These are phyloP conservation scores for Kandelia obovata DNA, from an alignment of 345 rosid genomes.

Conservation along the genomic window DNA sequence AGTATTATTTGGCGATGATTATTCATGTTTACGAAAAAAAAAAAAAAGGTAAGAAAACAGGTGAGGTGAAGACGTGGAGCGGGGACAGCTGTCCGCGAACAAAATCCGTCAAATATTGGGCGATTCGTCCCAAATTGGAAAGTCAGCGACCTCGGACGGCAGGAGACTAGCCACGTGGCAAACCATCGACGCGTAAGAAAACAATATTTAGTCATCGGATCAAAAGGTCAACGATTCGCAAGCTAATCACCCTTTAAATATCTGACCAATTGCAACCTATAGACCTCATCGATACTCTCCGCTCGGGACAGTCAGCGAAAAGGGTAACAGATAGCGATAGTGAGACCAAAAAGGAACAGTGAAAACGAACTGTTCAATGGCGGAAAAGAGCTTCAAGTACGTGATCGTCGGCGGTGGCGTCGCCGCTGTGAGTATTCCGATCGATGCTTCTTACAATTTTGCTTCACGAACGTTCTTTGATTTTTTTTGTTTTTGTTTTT, in stretches of 20 bases:
- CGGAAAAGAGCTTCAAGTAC: conserved; percentile 80
- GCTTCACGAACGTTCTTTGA: too few relatives aligned
- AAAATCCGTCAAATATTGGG: too few relatives aligned
- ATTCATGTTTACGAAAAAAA: too few relatives aligned
- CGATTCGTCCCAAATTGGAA: neutral
- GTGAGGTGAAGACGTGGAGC: too few relatives aligned
- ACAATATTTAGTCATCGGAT: neutral
- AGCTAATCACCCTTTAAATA: conserved; percentile 7
- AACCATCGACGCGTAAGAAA: too few relatives aligned
- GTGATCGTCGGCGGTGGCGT: conserved; percentile 96
- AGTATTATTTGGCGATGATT: too few relatives aligned
- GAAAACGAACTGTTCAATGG: conserved; percentile 36
- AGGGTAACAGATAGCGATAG: neutral
- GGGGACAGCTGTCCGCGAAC: too few relatives aligned
- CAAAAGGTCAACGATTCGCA: conserved; percentile 19
- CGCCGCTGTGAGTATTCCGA: conserved; percentile 54
- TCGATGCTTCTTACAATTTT: neutral
- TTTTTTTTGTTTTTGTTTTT: neutral
- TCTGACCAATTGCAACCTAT: neutral
- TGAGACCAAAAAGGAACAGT: too few relatives aligned
- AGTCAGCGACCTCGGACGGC: conserved; percentile 18
- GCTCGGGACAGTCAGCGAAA: neutral
- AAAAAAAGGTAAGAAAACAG: too few relatives aligned
- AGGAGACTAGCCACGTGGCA: conserved; percentile 17
- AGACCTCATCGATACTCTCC: neutral